Evolutionary conservation across 2,329 filamentous ascomycete genomes (phyloP), one percentile per base, ranked within the genome.

Genomic region (Drechslerella coelobrocha): DNA sequence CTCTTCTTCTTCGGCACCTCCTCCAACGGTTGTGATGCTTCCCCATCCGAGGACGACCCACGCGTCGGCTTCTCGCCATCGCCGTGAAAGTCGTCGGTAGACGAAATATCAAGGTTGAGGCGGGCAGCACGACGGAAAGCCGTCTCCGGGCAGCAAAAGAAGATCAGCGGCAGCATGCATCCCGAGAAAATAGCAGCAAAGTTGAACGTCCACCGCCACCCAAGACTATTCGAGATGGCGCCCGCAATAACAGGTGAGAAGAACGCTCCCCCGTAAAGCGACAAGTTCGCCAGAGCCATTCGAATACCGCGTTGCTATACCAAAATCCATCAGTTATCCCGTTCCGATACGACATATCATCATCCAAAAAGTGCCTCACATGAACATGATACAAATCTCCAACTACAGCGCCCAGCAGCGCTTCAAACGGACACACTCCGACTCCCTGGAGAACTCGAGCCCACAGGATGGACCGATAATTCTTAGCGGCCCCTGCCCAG

Each of bases 301-400:
- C 92, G 86, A 74, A 89, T 85, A 29, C 92, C 92, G 56, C 90
- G 84, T 82, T 91, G 83, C 82, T 89, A 52, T 57, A 41, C 24
- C 8, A 14, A 19, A 17, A 10, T 45, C 31, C 17, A 48, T 53
- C 23, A 52, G 48, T 10, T 4, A 53, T 29, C 2, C 31, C 23
- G 24, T 24, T 41, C 21, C 24, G 10, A 12, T 10, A 10, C n/a
- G 21, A 39, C 10, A 21, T 29, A 19, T 27, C 23, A 10, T 7
- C 24, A 27, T 5, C 39, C 27, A 39, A 14, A 37, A 55, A 19
- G n/a, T 47, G 45, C 41, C 48, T 26, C 14, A 52, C 86, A 80
- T 93, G 93, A 24, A 97, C 91, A 78, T 88, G 94, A 79, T 93
- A 97, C 55, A 97, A 78, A 78, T 97, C 93, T 41, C 92, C 93